Conservation (phyloP, 306 rosid species). For the Prunus kanzakura region DNA sequence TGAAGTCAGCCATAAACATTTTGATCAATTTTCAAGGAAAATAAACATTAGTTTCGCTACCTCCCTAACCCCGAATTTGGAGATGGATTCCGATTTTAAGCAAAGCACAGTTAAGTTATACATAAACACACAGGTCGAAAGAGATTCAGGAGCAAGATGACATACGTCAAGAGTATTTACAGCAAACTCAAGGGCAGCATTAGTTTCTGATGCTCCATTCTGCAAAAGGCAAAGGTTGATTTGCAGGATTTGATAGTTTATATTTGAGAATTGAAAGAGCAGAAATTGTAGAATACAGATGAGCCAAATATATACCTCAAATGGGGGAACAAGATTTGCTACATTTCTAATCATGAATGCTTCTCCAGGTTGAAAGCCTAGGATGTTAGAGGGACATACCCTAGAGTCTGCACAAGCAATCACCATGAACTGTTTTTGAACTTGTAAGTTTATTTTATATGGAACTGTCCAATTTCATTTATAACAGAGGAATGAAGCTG, state of each 20-base stretch:
- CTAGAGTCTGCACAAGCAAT: slow-evolving; percentile 96
- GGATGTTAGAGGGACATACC: slow-evolving; percentile 88
- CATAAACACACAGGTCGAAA: background rate
- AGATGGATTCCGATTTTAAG: background rate
- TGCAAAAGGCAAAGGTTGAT: slow-evolving; percentile 21
- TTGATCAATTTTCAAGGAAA: background rate
- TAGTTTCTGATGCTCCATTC: slow-evolving; percentile 87
- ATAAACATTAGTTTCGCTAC: too few relatives aligned
- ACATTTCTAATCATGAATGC: slow-evolving; percentile 84
- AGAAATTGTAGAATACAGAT: too few relatives aligned
- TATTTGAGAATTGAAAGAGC: too few relatives aligned
- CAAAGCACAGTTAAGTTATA: background rate
- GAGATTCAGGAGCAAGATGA: background rate
- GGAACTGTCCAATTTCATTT: slow-evolving; percentile 9
- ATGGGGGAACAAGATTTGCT: slow-evolving; percentile 78
- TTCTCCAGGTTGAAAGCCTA: slow-evolving; percentile 92
- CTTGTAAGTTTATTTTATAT: slow-evolving; percentile 43
- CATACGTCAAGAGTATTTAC: slow-evolving; percentile 67
- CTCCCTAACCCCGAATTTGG: background rate
- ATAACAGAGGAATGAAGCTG: background rate
- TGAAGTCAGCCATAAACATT: slow-evolving; percentile 23
- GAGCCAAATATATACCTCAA: slow-evolving; percentile 44
- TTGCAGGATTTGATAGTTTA: background rate
- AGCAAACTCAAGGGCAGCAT: slow-evolving; percentile 93
- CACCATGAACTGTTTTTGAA: slow-evolving; percentile 78